Evolutionary conservation across 495 filamentous ascomycete species (phyloP).

Genomic region (Wilcoxina mikolae): DNA sequence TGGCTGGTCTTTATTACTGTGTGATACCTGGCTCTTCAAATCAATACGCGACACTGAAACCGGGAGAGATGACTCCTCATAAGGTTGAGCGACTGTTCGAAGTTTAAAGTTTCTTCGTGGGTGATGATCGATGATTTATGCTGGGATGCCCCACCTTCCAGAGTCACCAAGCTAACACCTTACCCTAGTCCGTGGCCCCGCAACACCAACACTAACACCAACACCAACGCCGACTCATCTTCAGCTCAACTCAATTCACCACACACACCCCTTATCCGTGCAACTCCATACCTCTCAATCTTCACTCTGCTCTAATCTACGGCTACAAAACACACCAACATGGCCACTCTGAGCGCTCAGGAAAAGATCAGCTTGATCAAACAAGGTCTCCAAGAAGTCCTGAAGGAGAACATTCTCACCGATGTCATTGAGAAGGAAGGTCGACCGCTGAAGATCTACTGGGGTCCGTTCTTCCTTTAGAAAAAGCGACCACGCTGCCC

Average conservation of each 20-base stretch:
- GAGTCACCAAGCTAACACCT: no score
- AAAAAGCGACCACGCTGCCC: no score
- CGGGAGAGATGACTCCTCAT: no score
- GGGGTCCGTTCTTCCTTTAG: conserved; percentile 42
- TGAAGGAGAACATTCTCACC: conserved; percentile 78
- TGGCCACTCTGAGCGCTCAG: conserved; percentile 27
- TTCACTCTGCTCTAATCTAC: background rate
- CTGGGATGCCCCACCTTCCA: no score
- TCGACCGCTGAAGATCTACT: conserved; percentile 65
- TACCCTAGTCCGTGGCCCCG: no score
- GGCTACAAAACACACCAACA: conserved; percentile 13
- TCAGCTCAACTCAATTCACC: background rate
- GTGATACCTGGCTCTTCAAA: no score
- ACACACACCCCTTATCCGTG: background rate
- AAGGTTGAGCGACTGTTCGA: no score
- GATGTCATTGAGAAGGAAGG: conserved; percentile 52
- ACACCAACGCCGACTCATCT: background rate
- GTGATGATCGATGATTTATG: no score
- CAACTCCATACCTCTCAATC: background rate
- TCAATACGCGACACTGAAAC: no score
- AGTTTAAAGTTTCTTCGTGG: no score
- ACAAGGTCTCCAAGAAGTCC: conserved; percentile 65
- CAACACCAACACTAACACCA: no score
- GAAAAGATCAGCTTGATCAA: conserved; percentile 56
- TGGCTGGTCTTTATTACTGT: no score